These are phyloP conservation scores for Eucalyptus tenuipes DNA, from an alignment of 345 rosid genomes.

Conservation along the genomic window DNA sequence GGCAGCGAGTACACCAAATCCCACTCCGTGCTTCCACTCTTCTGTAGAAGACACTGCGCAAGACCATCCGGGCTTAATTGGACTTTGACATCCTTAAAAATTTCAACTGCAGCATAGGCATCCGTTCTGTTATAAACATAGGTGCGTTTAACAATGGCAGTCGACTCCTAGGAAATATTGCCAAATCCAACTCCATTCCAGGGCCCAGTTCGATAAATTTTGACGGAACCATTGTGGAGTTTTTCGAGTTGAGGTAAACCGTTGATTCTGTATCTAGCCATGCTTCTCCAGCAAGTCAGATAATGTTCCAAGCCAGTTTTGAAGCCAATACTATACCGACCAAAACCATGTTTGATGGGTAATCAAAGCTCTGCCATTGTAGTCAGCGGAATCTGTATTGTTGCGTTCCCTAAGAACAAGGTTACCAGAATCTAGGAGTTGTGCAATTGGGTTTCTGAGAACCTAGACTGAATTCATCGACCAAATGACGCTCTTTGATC, in stretches of 20 bases:
- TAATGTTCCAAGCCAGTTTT: background rate
- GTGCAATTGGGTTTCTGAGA: background rate
- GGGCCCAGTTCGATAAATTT: slow-evolving; percentile 2
- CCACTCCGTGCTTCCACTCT: background rate
- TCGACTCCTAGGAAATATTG: background rate
- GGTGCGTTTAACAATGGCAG: background rate
- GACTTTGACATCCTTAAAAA: background rate
- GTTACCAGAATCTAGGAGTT: slow-evolving; percentile 18
- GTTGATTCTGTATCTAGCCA: background rate
- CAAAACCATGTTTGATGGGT: no score
- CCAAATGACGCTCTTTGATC: background rate
- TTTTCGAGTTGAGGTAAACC: slow-evolving; percentile 12
- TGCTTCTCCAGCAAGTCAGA: slow-evolving; percentile 5
- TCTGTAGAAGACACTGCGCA: background rate
- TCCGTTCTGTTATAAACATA: background rate
- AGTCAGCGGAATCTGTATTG: no score
- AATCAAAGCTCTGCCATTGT: no score
- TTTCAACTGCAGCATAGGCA: background rate
- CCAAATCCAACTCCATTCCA: slow-evolving; percentile 20
- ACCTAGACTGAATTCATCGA: background rate
- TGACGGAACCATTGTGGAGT: background rate
- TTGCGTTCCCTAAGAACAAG: background rate
- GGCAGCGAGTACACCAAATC: no score
- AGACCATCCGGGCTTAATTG: background rate
- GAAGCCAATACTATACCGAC: slow-evolving; percentile 6